Evolutionary conservation across 371 early-diverging fungal species (phyloP), one percentile per base, ranked within the genome.

Genomic region (Rhizopus stolonifer): DNA sequence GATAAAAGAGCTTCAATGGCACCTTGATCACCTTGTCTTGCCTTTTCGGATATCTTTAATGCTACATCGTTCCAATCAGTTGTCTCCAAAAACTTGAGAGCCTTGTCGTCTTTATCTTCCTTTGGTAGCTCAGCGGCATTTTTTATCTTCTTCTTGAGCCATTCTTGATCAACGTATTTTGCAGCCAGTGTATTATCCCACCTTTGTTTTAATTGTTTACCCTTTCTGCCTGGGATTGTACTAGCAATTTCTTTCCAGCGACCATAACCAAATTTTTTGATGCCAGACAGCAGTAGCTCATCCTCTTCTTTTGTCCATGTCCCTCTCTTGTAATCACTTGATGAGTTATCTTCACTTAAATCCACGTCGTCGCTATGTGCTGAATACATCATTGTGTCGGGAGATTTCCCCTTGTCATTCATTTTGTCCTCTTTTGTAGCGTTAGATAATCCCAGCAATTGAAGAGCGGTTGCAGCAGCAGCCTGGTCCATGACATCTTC

Each of bases 231-330:
- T 9, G 72, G 69, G 43, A 75, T 71, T 3, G 60, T 56, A 3
- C 29, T 52, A 0, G 72, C 72, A 23, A 75, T 75, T 18, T 75
- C 75, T 52, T 75, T 71, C 75, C 75, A 75, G 32, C 67, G 51
- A 2, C 75, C 75, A 11, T 75, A 75, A 4, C 75, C 75, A 43
- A 58, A 65, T n/a, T 61, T 62, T 25, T 69, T 72, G 38, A 75
- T 75, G 21, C 75, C 75, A 11, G 49, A 47, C 19, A 75, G 48
- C 23, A 75, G 53, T 21, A 71, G 44, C 3, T 75, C 75, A 43
- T 75, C 75, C 52, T 75, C 75, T 58, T 75, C 72, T 15, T 54
- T 40, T 17, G 75, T 75, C 74, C 74, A 74, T 19, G 56, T 47
- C n/a, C 71, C 71, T 33, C 68, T 61, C 42, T 72, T 76, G 43